A percentile compares a stretch with the other conserved stretches of the same genome.
These are phyloP conservation scores for Acer saccharum DNA, from an alignment of 345 rosid genomes.

Conservation along the genomic window DNA sequence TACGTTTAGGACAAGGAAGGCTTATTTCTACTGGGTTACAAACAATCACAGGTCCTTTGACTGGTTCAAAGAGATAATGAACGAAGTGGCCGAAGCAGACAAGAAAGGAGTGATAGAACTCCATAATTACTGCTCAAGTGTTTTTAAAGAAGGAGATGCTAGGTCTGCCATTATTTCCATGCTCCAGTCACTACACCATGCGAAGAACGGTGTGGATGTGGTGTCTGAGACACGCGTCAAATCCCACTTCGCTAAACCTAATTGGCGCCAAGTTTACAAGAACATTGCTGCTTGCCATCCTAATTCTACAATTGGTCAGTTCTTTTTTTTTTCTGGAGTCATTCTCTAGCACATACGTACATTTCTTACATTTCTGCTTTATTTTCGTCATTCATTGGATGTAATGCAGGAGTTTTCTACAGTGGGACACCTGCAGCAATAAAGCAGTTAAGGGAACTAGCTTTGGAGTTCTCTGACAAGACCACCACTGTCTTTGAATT, in stretches of 20 bases:
- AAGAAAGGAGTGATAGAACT: conserved; percentile 68
- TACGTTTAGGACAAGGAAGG: conserved; percentile 57
- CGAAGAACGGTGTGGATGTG: conserved; percentile 84
- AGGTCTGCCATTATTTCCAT: conserved; percentile 82
- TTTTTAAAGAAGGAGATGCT: conserved; percentile 92
- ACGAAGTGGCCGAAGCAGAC: conserved; percentile 82
- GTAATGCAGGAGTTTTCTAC: conserved; percentile 84
- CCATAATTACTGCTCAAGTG: conserved; percentile 89
- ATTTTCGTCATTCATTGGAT: background rate
- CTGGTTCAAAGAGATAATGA: conserved; percentile 93
- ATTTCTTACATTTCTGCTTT: background rate
- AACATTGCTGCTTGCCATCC: conserved; percentile 61
- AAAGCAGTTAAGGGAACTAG: conserved; percentile 63
- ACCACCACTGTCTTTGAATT: conserved; percentile 87
- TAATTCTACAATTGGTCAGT: conserved; percentile 60
- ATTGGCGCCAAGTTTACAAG: conserved; percentile 89
- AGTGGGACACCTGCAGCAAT: conserved; percentile 75
- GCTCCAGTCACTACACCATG: conserved; percentile 84
- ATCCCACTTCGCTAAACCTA: conserved; percentile 86
- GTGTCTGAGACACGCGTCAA: conserved; percentile 84
- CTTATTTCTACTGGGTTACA: conserved; percentile 93
- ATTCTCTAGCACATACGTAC: too few species aligned
- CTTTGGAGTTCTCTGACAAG: conserved; percentile 75
- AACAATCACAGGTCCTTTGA: conserved; percentile 88
- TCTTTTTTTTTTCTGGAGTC: background rate